Conservation (phyloP, 495 filamentous ascomycete genomes). For the Staphylotrichum longicolle region DNA sequence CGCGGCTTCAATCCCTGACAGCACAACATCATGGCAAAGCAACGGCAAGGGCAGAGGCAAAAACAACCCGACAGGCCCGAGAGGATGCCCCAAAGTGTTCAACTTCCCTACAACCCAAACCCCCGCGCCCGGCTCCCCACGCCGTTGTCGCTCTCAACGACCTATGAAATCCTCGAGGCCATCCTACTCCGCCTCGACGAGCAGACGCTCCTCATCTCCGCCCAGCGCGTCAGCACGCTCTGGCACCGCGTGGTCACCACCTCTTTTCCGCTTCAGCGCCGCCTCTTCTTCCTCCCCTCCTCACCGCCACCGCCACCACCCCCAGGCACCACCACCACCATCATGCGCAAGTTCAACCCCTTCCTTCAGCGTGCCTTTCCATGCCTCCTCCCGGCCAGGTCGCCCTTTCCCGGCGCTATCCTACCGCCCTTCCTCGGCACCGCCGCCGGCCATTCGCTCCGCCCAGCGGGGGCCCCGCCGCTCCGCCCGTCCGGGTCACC, state of each 20-base stretch:
- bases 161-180: slow-evolving; percentile 22
- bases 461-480: too few relatives aligned
- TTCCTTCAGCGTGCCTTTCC: slow-evolving; percentile 5
- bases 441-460: too few relatives aligned
- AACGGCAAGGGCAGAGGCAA: background rate
- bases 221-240: slow-evolving; percentile 17
- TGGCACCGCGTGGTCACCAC: slow-evolving; percentile 18
- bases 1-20: too few relatives aligned
- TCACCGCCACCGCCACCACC: background rate
- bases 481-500: too few relatives aligned
- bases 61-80: background rate
- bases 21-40: too few relatives aligned
- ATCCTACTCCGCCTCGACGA: slow-evolving; percentile 25
- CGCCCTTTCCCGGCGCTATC: background rate
- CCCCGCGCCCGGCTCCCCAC: background rate
- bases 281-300: slow-evolving; percentile 19
- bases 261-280: slow-evolving; percentile 18
- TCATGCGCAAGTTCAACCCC: background rate
- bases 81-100: background rate
- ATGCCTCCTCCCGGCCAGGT: background rate
- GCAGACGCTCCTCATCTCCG: slow-evolving; percentile 22
- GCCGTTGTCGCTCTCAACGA: background rate
- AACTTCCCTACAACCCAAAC: background rate
- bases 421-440: background rate
- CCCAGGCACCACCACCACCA: background rate